These are phyloP conservation scores for Cyberlindnera bimundalis DNA, from an alignment of 805 yeast species.

Conservation along the genomic window DNA sequence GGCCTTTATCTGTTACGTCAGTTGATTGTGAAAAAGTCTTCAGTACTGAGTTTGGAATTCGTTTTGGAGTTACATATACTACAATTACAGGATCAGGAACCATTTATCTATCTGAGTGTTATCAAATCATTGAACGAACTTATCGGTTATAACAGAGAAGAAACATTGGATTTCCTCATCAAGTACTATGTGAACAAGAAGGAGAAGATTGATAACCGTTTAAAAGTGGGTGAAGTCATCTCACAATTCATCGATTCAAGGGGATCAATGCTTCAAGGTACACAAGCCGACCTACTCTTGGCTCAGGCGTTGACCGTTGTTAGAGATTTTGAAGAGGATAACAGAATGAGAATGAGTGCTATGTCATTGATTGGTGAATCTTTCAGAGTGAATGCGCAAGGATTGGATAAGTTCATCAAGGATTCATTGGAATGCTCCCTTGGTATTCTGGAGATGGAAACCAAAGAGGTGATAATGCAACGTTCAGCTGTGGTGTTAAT, in stretches of 20 bases:
- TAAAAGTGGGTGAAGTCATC: slow-evolving; percentile 81
- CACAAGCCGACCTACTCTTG: slow-evolving; percentile 40
- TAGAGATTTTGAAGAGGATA: slow-evolving; percentile 41
- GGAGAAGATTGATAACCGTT: slow-evolving; percentile 32
- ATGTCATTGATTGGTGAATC: slow-evolving; percentile 79
- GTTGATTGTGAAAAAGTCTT: slow-evolving; percentile 48
- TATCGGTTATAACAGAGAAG: slow-evolving; percentile 40
- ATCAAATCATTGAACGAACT: slow-evolving; percentile 73
- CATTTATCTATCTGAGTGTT: slow-evolving; percentile 80
- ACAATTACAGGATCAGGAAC: slow-evolving; percentile 74
- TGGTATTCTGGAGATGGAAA: slow-evolving; percentile 68
- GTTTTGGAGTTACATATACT: slow-evolving; percentile 59
- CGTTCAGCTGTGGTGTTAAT: slow-evolving; percentile 72
- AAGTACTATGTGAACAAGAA: slow-evolving; percentile 31
- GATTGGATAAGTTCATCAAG: slow-evolving; percentile 42
- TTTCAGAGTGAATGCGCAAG: slow-evolving; percentile 55
- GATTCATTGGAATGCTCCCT: slow-evolving; percentile 73
- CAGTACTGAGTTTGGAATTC: slow-evolving; percentile 46
- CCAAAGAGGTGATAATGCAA: slow-evolving; percentile 47
- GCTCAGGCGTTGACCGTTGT: slow-evolving; percentile 41
- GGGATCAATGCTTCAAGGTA: slow-evolving; percentile 47
- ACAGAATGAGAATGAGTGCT: slow-evolving; percentile 75
- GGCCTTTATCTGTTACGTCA: slow-evolving; percentile 67
- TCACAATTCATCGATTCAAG: slow-evolving; percentile 51
- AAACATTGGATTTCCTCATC: slow-evolving; percentile 37